A percentile compares a stretch with the other conserved stretches of the same genome.
Evolutionary conservation across 2,329 filamentous ascomycete genomes (phyloP).

Genomic region (Xylaria arbuscula): DNA sequence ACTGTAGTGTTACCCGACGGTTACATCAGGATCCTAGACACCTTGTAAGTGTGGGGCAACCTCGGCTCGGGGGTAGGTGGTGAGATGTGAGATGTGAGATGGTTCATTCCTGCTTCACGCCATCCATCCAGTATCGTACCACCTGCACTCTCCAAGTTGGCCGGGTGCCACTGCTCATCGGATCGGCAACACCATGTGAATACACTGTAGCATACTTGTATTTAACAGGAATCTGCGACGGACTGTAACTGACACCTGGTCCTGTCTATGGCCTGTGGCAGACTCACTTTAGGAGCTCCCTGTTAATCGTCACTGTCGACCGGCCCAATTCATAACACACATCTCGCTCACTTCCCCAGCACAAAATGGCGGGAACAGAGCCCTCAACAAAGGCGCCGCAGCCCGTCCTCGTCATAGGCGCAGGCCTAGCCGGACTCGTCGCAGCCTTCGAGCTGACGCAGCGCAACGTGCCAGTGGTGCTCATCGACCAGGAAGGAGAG

Average conservation of each 20-base stretch:
- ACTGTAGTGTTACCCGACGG: too few relatives aligned
- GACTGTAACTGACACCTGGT: neutral
- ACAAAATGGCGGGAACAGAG: conserved; percentile 26
- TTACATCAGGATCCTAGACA: neutral
- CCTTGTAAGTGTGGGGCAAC: conserved; percentile 1
- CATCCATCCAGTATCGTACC: conserved; percentile 28
- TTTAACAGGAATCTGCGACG: too few relatives aligned
- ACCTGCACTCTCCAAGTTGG: neutral
- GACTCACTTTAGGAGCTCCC: neutral
- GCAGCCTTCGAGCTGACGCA: conserved; percentile 67
- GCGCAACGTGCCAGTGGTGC: conserved; percentile 60
- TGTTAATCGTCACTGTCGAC: neutral
- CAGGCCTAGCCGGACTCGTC: conserved; percentile 68
- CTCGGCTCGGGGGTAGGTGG: neutral
- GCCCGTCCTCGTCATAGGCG: conserved; percentile 67
- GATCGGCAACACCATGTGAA: neutral
- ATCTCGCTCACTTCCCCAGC: neutral
- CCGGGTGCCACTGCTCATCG: neutral
- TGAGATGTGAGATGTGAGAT: conserved; percentile 7
- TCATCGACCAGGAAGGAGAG: conserved; percentile 69
- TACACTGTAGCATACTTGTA: too few relatives aligned
- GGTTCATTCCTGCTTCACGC: conserved; percentile 1
- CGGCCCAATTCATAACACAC: neutral
- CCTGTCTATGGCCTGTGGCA: neutral
- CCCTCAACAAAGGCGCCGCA: conserved; percentile 21